Base-by-base conservation (phyloP, 305 asterid genomes). In the Petunia hybrid region DNA sequence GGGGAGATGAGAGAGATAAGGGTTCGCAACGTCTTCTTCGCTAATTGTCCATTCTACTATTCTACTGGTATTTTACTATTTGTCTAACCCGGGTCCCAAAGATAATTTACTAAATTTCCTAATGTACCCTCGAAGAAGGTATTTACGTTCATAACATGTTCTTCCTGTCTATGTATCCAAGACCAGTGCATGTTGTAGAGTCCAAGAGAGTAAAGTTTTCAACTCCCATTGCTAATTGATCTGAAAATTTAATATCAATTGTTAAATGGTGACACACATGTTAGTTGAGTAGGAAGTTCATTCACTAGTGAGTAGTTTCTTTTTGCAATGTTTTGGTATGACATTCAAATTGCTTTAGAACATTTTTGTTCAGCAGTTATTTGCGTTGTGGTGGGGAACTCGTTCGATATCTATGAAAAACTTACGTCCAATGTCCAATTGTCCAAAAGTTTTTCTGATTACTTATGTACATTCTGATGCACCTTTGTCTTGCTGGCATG, bases 401-500 rank as follows among this genome's bases (percentile, higher is more conserved):
- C 3, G 48, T 40, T 67, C 74, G 41, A 14, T 65, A 67, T 7
- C 13, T 41, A 41, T 51, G 53, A 63, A 63, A 14, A 41, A 3
- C 53, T 67, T 41, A n/a, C 41, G 40, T 66, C 46, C 53, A 66
- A 22, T 22, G 31, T 22, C 31, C 31, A 22, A 22, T 22, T 22
- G 31, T 22, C 31, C 1, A 41, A 6, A 0, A 66, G 74, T 51
- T 41, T 1, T 40, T 66, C 41, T 40, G 53, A 6, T 66, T 66
- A 45, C 36, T 7, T 40, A 9, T 14, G 14, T 67, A 67, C 53
- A n/a, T 41, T 67, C 55, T 67, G 75, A n/a, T 41, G 75, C 75
- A 67, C 55, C 75, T 67, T n/a, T 41, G 35, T 41, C 55, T 67
- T 41, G 10, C 75, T 67, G 75, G 75, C 55, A 8, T 67, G 14